Base-by-base conservation (phyloP, 164 flowering plant species). In the Annona cherimola region DNA sequence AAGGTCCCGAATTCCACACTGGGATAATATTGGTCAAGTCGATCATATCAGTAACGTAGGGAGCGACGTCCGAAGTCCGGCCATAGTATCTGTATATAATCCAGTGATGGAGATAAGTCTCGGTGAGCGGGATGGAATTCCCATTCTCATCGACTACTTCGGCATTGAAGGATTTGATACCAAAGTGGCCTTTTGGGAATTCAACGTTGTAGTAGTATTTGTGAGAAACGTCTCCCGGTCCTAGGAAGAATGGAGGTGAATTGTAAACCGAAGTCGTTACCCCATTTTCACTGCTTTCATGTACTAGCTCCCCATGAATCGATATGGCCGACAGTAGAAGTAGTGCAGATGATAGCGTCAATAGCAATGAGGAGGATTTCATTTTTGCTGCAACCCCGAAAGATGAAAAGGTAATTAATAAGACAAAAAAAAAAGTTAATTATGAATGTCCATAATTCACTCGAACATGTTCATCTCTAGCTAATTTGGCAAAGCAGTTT, bases 41-140 rank as follows among this genome's bases (percentile, higher is more conserved):
- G 35, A 26, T 26, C 35, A 26, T 26, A 26, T 26, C 35, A 26
- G 40, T 16, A 14, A 14, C 19, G 5, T 18, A 4, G 12, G 42
- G 5, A 40, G 18, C 67, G 5, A 11, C 44, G 14, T 16, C 45
- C 14, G 67, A 64, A 42, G 67, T 4, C 19, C 1, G 45, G 18
- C 68, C 79, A 71, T 82, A 83, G 80, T 91, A 95, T 73, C 89
- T 84, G 3, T 2, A 61, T 7, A 91, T 75, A 19, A 87, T 67
- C 98, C 98, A 93, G 68, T 95, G 99, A 74, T 95, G 99, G 60
- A 93, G 92, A 83, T 95, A 95, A 67, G 94, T 90, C 71, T 95
- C 96, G 5, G 88, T 87, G 70, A 95, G 96, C 16, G 99, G 93
- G 68, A 95, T 77, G 6, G 97, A 77, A 42, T 79, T 85, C 65